phyloP scores from a whole-genome alignment of 2,329 filamentous ascomycete species.

The Sporothrix brasiliensis region DNA sequence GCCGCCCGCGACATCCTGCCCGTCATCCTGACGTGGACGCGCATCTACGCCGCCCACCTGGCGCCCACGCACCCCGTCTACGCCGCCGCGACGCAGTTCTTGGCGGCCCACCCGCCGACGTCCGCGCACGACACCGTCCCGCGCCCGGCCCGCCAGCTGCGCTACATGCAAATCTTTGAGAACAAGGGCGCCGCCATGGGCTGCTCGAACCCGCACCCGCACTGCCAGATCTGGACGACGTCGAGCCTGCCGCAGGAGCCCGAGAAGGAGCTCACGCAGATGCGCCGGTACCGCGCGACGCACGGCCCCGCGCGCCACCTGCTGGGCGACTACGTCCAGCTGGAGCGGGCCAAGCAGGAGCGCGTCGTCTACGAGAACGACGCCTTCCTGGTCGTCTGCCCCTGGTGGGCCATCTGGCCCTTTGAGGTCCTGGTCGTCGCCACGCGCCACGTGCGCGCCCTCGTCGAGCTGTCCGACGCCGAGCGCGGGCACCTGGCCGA shows the following conservation, averaged over 20 bases:
- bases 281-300: conserved; percentile 75
- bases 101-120: conserved; percentile 42
- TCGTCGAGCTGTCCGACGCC: conserved; percentile 75
- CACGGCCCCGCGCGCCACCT: conserved; percentile 71
- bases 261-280: conserved; percentile 72
- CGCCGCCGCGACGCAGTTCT: conserved; percentile 46
- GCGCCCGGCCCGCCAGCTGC: conserved; percentile 73
- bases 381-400: conserved; percentile 82
- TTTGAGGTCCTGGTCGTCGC: conserved; percentile 92
- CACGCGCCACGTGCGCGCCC: conserved; percentile 78
- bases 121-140: conserved; percentile 46
- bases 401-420: conserved; percentile 98
- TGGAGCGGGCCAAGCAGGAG: conserved; percentile 81
- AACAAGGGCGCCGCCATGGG: conserved; percentile 99
- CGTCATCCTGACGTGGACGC: conserved; percentile 87
- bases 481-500: conserved; percentile 79
- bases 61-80: conserved; percentile 69
- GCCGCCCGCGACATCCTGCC: conserved; percentile 73
- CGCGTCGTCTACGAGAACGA: conserved; percentile 87
- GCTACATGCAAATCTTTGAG: conserved; percentile 99
- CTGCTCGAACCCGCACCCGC: conserved; percentile 96
- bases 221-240: conserved; percentile 95
- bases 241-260: conserved; percentile 90
- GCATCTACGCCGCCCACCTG: conserved; percentile 82
- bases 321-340: conserved; percentile 80